Base-by-base conservation (phyloP, 1,284 basidiomycete genomes). In the Thelephora terrestris region DNA sequence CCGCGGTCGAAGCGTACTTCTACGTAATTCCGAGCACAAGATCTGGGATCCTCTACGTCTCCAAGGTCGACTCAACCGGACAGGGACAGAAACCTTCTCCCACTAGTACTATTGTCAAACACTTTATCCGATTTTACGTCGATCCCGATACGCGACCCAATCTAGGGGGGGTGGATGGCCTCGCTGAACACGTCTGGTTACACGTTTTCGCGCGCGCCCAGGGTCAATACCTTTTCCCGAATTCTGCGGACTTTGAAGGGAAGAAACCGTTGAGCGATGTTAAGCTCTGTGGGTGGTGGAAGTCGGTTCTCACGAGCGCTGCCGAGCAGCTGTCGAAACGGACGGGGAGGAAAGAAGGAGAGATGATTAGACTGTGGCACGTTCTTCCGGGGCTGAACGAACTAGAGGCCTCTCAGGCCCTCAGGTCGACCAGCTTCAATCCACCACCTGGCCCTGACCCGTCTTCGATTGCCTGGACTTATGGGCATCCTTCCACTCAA, bases 11-110 rank as follows among this genome's bases (percentile, higher is more conserved):
- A 59, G 87, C 83, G 0, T 78, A 73, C 48, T 67, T 97, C 27
- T 97, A 92, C 71, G 79, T 80, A 40, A 60, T 89, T 44, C 85
- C 86, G 4, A 58, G 76, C 2, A 83, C 85, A 2, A 75, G 73
- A 2, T 78, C 76, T 48, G 81, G 80, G 1, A 75, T 99, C 32
- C 68, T 99, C 20, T 97, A 98, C 65, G 75, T 98, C 43, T 89
- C 90, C 45, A 99, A 99, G 66, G 81, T 97, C 48, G 96, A 98
- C 63, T 84, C 92, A 12, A 92, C 91, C 0, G 94, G 94, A 0
- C 91, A 89, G 54, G 79, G 73, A 0, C 57, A 58, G 24, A 50
- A 62, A 6, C 79, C 78, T 3, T 73, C 82, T 43, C 78, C 87
- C 1, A 91, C 90, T 0, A 66, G 76, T 1, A 63, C 73, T 3